A percentile compares a stretch with the other conserved stretches of the same genome.
Evolutionary conservation across 179 eudicot species (phyloP).

Genomic region (Silene coronaria): DNA sequence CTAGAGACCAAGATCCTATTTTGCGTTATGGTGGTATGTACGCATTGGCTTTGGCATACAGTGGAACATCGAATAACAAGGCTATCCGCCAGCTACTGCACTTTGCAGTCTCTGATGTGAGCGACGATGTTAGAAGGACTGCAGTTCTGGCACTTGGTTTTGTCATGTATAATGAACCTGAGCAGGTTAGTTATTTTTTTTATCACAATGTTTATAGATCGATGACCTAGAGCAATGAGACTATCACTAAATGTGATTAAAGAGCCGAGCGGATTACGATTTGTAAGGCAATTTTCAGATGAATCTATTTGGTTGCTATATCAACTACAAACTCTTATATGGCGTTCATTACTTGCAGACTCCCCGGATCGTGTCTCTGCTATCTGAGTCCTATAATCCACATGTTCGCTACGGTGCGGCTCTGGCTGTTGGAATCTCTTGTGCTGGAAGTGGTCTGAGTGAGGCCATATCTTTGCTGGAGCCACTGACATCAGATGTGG

Average conservation of each 20-base stretch:
- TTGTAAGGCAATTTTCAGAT: not conserved
- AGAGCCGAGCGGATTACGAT: not conserved
- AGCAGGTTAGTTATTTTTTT: slow-evolving; percentile 58
- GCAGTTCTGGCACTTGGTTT: slow-evolving; percentile 97
- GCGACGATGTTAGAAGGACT: slow-evolving; percentile 93
- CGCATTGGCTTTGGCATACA: slow-evolving; percentile 90
- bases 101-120: slow-evolving; percentile 97
- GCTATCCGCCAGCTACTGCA: slow-evolving; percentile 95
- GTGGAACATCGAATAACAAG: slow-evolving; percentile 94
- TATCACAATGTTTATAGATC: not conserved
- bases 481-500: slow-evolving; percentile 91
- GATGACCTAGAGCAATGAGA: not conserved
- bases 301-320: not conserved
- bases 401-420: slow-evolving; percentile 99
- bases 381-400: slow-evolving; percentile 96
- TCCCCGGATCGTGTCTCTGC: slow-evolving; percentile 80
- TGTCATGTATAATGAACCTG: slow-evolving; percentile 88
- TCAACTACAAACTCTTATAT: not conserved
- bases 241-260: not conserved
- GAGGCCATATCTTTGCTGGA: slow-evolving; percentile 93
- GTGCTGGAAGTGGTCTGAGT: slow-evolving; percentile 90
- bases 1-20: slow-evolving; percentile 95
- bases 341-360: slow-evolving; percentile 45
- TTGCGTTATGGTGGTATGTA: slow-evolving; percentile 98
- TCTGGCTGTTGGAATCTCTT: slow-evolving; percentile 91